Percentiles rank a stretch among this genome's conserved stretches.
These are phyloP conservation scores for Apiosordaria backusii DNA, from an alignment of 495 filamentous ascomycete species.

Conservation along the genomic window DNA sequence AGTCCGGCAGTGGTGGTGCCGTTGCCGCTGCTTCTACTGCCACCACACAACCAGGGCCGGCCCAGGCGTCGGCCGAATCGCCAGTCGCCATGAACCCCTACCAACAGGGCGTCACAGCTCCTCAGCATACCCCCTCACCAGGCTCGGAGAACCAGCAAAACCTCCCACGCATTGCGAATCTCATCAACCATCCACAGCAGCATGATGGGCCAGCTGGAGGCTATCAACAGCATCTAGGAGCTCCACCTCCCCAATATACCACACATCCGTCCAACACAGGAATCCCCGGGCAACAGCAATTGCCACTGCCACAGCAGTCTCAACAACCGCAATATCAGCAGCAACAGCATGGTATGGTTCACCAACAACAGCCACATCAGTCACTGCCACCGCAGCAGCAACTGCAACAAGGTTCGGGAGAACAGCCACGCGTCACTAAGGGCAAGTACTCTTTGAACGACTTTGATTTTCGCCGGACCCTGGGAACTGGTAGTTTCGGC, in stretches of 20 bases:
- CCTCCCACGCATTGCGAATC: conserved; percentile 64
- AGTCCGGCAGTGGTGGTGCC: conserved; percentile 7
- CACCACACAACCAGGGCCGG: conserved; percentile 28
- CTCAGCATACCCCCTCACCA: conserved; percentile 32
- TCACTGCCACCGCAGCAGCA: conserved; percentile 15
- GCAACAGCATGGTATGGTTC: conserved; percentile 15
- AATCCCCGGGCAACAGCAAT: conserved; percentile 16
- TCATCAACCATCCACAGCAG: conserved; percentile 60
- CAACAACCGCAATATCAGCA: conserved; percentile 23
- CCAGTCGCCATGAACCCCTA: conserved; percentile 31
- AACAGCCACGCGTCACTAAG: conserved; percentile 67
- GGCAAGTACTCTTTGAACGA: conserved; percentile 95
- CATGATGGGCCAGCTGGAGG: conserved; percentile 42
- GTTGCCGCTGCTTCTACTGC: conserved; percentile 9
- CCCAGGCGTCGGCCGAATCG: conserved; percentile 36
- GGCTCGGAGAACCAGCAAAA: conserved; percentile 49
- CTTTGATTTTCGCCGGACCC: conserved; percentile 81
- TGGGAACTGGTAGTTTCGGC: conserved; percentile 96
- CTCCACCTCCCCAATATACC: conserved; percentile 7
- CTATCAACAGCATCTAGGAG: conserved; percentile 25
- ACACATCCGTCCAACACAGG: conserved; percentile 11
- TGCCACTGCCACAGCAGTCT: conserved; percentile 20
- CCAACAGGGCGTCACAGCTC: neutral
- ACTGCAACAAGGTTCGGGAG: conserved; percentile 14
- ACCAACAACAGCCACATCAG: conserved; percentile 21